Percentiles rank a stretch among this genome's conserved stretches.
Conservation (phyloP, 2,329 filamentous ascomycete genomes). For the Orbilia javanica region DNA sequence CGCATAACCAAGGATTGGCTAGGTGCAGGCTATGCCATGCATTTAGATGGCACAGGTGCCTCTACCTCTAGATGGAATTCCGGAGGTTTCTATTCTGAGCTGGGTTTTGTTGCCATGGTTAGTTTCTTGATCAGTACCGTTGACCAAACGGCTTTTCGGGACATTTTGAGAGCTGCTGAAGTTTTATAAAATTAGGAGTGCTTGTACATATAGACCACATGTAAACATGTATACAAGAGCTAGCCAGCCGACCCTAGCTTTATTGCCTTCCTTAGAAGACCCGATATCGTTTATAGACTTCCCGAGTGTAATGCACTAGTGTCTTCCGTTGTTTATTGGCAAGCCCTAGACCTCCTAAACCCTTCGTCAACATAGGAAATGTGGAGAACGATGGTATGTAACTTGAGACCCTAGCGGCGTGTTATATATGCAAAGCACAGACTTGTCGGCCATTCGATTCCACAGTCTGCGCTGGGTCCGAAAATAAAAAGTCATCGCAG, state of each 20-base stretch:
- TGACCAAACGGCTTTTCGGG: slow-evolving; percentile 23
- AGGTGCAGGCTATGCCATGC: neutral
- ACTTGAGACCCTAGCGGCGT: slow-evolving; percentile 18
- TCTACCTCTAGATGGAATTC: neutral
- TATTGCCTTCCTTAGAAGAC: neutral
- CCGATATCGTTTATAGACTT: slow-evolving; percentile 17
- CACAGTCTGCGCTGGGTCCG: slow-evolving; percentile 7
- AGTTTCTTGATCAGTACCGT: neutral
- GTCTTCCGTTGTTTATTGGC: neutral
- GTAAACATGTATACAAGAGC: neutral
- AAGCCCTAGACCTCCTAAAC: neutral
- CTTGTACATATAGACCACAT: too few relatives aligned
- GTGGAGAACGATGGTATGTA: slow-evolving; percentile 13
- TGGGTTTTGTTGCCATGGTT: neutral
- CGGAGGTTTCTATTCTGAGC: neutral
- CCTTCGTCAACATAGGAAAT: slow-evolving; percentile 3
- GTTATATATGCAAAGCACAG: slow-evolving; percentile 20
- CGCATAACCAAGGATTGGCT: slow-evolving; percentile 8
- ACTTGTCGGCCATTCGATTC: slow-evolving; percentile 23
- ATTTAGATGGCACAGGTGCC: neutral
- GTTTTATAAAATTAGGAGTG: too few relatives aligned
- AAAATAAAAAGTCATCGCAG: slow-evolving; percentile 16
- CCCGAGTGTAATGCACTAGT: too few relatives aligned
- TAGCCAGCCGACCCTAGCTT: neutral
- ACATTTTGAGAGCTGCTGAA: too few relatives aligned